Evolutionary conservation across 2,329 filamentous ascomycete species (phyloP), one percentile per base, ranked within the genome.

Genomic region (Colletotrichum lini): DNA sequence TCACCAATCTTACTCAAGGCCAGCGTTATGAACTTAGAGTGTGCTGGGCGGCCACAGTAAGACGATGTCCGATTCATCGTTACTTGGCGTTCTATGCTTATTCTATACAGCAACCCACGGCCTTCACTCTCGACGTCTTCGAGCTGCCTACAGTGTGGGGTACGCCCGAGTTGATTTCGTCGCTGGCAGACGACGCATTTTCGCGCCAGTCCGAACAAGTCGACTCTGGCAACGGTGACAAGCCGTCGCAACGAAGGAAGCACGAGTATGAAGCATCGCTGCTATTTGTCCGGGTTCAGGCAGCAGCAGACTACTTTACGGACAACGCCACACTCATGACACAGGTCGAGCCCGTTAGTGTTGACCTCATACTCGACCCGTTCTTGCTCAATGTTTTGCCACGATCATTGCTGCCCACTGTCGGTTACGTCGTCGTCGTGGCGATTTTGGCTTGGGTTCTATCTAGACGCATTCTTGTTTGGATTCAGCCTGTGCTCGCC

Each of bases 1-100:
- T 99, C 7, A 88, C 93, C 67, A 84, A 87, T 44, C 85, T 99
- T 65, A 86, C 82, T n/a, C 87, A 90, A 45, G 89, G 90, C 13
- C 92, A 92, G 77, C 89, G 95, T 74, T 98, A 98, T 85, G 96
- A 99, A 84, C 88, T 97, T 59, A 91, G 96, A 65, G 87, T 98
- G 71, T 98, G 96, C 83, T 99, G 96, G 95, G 88, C 94, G 72
- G 96, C 96, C 50, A 96, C 92, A 72, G 96, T 98, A 87, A 82
- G 93, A 87, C 42, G 53, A 38, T 57, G 67, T 47, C 52, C 56
- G 12, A 12, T 38, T 44, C 49, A 45, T 72, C 15, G 52, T 42
- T 56, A 42, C 44, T n/a, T 59, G 26, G 38, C 7, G 50, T 13
- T 52, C 18, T 42, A 44, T 66, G 67, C 72, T 60, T 73, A 65